A percentile compares a stretch with the other conserved stretches of the same genome.
Conservation (phyloP, 352 stramenopile species). For the Plasmopara muralis region DNA sequence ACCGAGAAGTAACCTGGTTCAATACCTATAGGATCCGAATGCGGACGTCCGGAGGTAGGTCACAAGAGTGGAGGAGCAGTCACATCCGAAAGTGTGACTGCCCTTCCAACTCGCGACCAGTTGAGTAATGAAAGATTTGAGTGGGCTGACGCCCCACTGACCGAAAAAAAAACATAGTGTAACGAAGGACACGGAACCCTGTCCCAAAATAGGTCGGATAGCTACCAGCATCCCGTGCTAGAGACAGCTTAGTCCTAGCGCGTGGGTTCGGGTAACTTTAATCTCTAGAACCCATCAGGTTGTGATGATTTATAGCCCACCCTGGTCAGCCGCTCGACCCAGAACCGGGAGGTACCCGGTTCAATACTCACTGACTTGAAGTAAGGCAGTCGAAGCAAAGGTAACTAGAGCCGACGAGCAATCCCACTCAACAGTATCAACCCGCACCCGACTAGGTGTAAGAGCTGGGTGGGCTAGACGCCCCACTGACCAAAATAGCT, state of each 20-base stretch:
- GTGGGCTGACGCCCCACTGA: background rate
- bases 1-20: background rate
- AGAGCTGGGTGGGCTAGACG: too few species aligned
- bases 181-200: background rate
- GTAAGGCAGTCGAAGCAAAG: too few species aligned
- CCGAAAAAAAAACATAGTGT: constrained; percentile 3
- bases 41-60: background rate
- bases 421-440: too few species aligned
- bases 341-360: too few species aligned
- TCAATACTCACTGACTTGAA: too few species aligned
- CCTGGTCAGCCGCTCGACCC: too few species aligned
- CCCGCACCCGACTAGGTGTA: too few species aligned
- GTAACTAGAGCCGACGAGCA: too few species aligned
- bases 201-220: background rate
- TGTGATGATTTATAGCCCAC: too few species aligned
- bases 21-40: background rate
- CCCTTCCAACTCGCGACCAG: background rate
- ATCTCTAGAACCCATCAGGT: background rate
- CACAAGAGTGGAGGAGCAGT: background rate
- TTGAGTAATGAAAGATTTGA: background rate
- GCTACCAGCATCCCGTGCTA: background rate
- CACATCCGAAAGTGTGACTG: background rate
- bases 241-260: background rate
- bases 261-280: background rate
- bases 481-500: too few species aligned